Percentiles rank a stretch among this genome's conserved stretches.
These are phyloP conservation scores for Seiridium unicorne DNA, from an alignment of 2,329 filamentous ascomycete species.

Conservation along the genomic window DNA sequence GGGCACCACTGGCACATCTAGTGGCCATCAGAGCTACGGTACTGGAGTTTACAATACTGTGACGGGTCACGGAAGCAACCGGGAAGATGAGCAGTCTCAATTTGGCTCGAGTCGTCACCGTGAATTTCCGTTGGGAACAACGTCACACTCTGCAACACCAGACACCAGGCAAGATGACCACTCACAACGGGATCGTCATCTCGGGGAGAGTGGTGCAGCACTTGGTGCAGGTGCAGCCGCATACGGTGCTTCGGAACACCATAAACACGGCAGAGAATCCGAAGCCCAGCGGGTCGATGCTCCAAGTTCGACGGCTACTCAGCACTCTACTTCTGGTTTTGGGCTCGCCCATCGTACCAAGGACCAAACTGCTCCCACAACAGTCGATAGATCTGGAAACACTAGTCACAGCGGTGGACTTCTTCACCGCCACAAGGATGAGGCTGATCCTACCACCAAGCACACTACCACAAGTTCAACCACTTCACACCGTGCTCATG, in stretches of 20 bases:
- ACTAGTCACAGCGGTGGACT: neutral
- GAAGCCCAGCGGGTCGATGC: neutral
- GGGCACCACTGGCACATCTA: neutral
- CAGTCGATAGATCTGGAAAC: neutral
- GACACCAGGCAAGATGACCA: neutral
- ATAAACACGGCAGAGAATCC: neutral
- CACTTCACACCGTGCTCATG: neutral
- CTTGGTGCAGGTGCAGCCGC: neutral
- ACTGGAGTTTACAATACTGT: constrained; percentile 17
- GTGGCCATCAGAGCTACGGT: neutral
- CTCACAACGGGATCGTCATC: neutral
- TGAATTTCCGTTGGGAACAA: neutral
- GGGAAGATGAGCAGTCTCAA: neutral
- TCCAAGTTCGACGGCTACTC: neutral
- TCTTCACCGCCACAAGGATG: neutral
- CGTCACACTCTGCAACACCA: neutral
- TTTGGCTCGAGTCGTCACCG: neutral
- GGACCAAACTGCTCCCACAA: neutral
- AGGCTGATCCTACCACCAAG: neutral
- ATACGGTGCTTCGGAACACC: neutral
- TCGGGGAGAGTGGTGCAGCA: neutral
- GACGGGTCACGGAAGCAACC: constrained; percentile 21
- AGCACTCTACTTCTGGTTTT: neutral
- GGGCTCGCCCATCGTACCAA: neutral
- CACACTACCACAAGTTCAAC: neutral